These are phyloP conservation scores for Pythium chondricola DNA, from an alignment of 352 stramenopile genomes.

Conservation along the genomic window DNA sequence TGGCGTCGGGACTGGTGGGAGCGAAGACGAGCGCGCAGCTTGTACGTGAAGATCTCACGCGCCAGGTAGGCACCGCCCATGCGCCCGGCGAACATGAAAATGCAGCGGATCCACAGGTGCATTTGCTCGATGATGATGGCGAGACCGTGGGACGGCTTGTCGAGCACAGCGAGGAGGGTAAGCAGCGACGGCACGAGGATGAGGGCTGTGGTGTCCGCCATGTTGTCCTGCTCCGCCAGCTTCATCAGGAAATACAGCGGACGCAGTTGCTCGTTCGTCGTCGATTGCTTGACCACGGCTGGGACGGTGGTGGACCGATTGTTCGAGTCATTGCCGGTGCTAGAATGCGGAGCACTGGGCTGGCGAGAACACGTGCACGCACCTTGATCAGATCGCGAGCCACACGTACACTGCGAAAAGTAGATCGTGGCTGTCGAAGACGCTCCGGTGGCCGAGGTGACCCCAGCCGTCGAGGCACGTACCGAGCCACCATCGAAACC, in stretches of 20 bases:
- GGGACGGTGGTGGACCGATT: too few relatives aligned
- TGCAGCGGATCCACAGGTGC: slow-evolving; percentile 79
- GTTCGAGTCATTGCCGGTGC: neutral
- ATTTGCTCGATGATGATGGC: slow-evolving; percentile 57
- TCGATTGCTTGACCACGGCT: slow-evolving; percentile 4
- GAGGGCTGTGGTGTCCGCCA: slow-evolving; percentile 81
- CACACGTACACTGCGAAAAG: slow-evolving; percentile 12
- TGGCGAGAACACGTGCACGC: neutral
- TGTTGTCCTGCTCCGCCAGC: slow-evolving; percentile 83
- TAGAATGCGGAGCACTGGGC: neutral
- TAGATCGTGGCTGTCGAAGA: slow-evolving; percentile 16
- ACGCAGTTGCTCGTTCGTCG: slow-evolving; percentile 33
- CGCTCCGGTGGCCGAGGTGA: neutral
- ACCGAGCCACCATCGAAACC: slow-evolving; percentile 9
- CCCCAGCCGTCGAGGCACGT: neutral
- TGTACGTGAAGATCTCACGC: slow-evolving; percentile 83
- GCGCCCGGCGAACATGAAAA: slow-evolving; percentile 79
- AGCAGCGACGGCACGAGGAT: slow-evolving; percentile 80
- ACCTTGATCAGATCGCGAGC: too few relatives aligned
- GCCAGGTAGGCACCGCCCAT: slow-evolving; percentile 68
- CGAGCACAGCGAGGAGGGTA: slow-evolving; percentile 67
- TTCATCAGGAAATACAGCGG: slow-evolving; percentile 87
- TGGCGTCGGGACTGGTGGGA: slow-evolving; percentile 16
- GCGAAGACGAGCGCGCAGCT: slow-evolving; percentile 49
- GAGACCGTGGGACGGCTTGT: slow-evolving; percentile 59